Percentiles rank a stretch among this genome's conserved stretches.
These are phyloP conservation scores for Geotrichum bryndzae DNA, from an alignment of 1,139 yeast species.

Conservation along the genomic window DNA sequence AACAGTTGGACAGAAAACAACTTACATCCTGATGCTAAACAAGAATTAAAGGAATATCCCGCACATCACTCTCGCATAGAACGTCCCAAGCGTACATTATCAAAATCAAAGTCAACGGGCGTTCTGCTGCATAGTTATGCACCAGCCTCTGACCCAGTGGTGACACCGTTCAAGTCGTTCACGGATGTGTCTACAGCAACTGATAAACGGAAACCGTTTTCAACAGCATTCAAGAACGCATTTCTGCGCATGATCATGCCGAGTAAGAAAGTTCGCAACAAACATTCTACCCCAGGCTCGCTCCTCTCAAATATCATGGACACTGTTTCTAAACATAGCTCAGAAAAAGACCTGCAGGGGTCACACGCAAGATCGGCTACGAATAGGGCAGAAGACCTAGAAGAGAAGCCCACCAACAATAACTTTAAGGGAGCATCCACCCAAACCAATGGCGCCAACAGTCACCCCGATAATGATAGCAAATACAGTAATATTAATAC, in stretches of 20 bases:
- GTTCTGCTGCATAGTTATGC: neutral
- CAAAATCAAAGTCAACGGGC: constrained; percentile 4
- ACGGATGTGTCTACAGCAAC: neutral
- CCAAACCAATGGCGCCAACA: neutral
- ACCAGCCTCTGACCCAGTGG: neutral
- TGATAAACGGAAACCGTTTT: constrained; percentile 11
- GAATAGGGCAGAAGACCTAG: neutral
- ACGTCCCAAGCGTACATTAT: neutral
- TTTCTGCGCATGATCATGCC: constrained; percentile 11
- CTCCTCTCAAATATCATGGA: neutral
- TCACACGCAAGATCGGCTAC: neutral
- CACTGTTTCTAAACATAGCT: constrained; percentile 3
- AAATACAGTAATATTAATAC: neutral
- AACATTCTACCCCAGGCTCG: constrained; percentile 2
- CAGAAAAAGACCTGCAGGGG: neutral
- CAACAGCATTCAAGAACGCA: constrained; percentile 9
- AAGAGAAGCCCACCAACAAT: neutral
- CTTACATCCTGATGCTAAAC: neutral
- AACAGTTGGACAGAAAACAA: neutral
- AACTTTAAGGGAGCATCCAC: neutral
- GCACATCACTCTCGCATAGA: neutral
- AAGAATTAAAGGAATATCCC: neutral
- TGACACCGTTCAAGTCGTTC: constrained; percentile 2
- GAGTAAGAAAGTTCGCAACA: neutral
- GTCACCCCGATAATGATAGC: neutral